Evolutionary conservation across 2,329 filamentous ascomycete species (phyloP), one percentile per base, ranked within the genome.

Genomic region (Alternaria angustiovoidea): DNA sequence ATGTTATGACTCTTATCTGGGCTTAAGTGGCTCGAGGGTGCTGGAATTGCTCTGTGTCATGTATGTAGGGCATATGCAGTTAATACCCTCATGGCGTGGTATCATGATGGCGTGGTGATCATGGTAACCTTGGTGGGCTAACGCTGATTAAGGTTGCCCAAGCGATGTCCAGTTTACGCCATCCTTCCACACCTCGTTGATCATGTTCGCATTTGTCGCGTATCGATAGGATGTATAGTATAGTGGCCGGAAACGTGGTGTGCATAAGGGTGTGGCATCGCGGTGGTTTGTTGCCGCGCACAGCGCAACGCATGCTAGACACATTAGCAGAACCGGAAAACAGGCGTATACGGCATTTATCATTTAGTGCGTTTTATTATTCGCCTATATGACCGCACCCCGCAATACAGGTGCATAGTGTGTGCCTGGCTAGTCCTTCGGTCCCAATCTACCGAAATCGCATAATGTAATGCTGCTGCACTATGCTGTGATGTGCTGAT

Each of bases 211-310:
- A 54, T 47, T 36, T 34, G 51, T 24, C 26, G 46, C 46, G 30
- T 18, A 49, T 30, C 32, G 11, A 16, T 36, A 16, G 34, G 30
- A 16, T 32, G 36, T 22, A 20, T 36, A 36, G 20, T 49, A 14
- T 36, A 36, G 30, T 49, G 7, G 8, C n/a, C 24, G 46, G 46
- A 49, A 38, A 26, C n/a, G 30, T 14, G 20, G 39, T 42, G 20
- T 20, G 6, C 12, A 12, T n/a, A 49, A 34, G 26, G 39, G 14
- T 52, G 65, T 63, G 59, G 67, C 63, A 59, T 55, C 34, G 46
- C 41, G 24, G 51, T 62, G 66, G 62, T 69, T 66, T 61, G 62
- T 47, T 62, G 41, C 54, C 51, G 30, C 24, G 36, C 48, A 52
- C 28, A 36, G 20, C 20, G 32, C 46, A 53, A 57, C 28, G 51